phyloP scores from a whole-genome alignment of 2,329 filamentous ascomycete genomes.

The Zasmidium citrigriseum region DNA sequence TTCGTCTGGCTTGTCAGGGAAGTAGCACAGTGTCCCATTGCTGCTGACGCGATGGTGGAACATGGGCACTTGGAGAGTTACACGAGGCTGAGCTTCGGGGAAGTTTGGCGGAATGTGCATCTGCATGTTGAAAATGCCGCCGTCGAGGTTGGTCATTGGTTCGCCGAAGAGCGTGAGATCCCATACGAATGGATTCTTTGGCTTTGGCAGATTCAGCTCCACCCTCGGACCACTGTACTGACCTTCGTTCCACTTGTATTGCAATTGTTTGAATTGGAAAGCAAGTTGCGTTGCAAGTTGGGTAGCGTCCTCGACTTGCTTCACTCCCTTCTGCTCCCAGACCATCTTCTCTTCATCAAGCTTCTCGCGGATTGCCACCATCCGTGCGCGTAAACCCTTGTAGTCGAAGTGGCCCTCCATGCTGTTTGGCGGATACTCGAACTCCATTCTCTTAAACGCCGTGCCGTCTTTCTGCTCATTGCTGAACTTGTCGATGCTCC shows the following conservation, averaged over 20 bases:
- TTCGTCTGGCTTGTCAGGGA: constrained; percentile 70
- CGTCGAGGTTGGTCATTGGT: constrained; percentile 91
- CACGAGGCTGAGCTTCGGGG: constrained; percentile 83
- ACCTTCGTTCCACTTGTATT: constrained; percentile 70
- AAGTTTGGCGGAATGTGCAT: constrained; percentile 81
- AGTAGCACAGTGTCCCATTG: constrained; percentile 83
- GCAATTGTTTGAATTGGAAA: constrained; percentile 81
- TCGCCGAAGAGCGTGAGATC: constrained; percentile 83
- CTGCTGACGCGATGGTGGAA: constrained; percentile 84
- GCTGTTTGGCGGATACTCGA: constrained; percentile 72
- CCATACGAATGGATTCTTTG: constrained; percentile 86
- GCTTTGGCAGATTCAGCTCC: constrained; percentile 71
- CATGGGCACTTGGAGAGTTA: constrained; percentile 75
- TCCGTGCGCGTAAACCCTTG: constrained; percentile 66
- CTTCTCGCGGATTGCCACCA: constrained; percentile 67
- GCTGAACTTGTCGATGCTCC: constrained; percentile 65
- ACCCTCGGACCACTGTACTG: constrained; percentile 64
- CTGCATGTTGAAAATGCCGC: constrained; percentile 81
- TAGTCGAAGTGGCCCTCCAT: constrained; percentile 92
- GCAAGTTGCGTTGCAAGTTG: constrained; percentile 80
- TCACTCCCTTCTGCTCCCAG: constrained; percentile 72
- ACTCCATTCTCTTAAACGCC: constrained; percentile 79
- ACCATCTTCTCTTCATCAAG: constrained; percentile 69
- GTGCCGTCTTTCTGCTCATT: constrained; percentile 60
- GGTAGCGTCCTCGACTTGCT: constrained; percentile 64